Conservation (phyloP, 176 grass and related monocot species). For the Saccharum spontaneum region DNA sequence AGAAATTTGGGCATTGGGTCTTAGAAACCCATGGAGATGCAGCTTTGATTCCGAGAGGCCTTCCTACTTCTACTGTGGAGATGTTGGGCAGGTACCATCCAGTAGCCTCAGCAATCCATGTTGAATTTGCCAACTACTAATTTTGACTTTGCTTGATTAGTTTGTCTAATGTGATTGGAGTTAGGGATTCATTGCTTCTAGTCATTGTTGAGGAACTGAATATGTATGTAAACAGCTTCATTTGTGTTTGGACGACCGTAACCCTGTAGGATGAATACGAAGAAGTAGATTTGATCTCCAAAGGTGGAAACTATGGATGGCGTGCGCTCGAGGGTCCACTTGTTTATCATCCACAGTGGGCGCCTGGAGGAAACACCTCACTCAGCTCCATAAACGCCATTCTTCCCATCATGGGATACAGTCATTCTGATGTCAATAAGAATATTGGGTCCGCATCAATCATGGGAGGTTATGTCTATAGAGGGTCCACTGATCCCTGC, state of each 20-base stretch:
- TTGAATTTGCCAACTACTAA: background rate
- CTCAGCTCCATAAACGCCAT: slow-evolving; percentile 46
- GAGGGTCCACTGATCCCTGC: slow-evolving; percentile 70
- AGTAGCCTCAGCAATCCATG: background rate
- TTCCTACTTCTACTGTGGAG: slow-evolving; percentile 94
- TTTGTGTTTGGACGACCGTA: background rate
- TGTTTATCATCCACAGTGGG: slow-evolving; percentile 33
- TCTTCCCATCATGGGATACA: slow-evolving; percentile 58
- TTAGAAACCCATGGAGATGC: slow-evolving; percentile 96
- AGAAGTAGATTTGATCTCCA: slow-evolving; percentile 62
- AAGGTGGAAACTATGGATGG: slow-evolving; percentile 88
- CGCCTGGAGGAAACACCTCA: slow-evolving; percentile 57
- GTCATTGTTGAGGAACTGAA: background rate
- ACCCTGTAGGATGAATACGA: slow-evolving; percentile 60
- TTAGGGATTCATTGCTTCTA: background rate
- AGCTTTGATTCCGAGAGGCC: slow-evolving; percentile 76
- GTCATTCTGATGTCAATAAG: slow-evolving; percentile 55
- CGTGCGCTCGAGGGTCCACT: slow-evolving; percentile 53
- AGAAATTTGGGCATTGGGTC: slow-evolving; percentile 87
- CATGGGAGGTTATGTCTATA: slow-evolving; percentile 68
- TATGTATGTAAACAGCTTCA: background rate
- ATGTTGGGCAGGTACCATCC: slow-evolving; percentile 73
- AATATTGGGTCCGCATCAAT: slow-evolving; percentile 61
- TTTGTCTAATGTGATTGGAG: background rate
- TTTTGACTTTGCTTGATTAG: slow-evolving; percentile 13